A percentile compares a stretch with the other conserved stretches of the same genome.
Evolutionary conservation across 306 rosid genomes (phyloP).

Genomic region (Mimosa bimucronata): DNA sequence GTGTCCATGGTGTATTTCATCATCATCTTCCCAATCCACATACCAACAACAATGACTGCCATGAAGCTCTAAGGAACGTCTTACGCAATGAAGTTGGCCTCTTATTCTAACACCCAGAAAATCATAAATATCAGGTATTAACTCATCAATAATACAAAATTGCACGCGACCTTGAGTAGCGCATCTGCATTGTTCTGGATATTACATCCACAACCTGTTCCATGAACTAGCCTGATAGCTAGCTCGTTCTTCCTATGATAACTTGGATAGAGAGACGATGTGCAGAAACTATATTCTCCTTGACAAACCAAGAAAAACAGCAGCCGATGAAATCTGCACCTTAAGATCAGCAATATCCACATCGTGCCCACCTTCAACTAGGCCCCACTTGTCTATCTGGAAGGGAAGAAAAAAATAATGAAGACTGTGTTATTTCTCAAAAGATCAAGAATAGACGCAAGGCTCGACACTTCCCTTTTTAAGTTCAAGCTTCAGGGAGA

Average conservation of each 20-base stretch:
- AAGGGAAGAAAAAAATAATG: conserved; percentile 7
- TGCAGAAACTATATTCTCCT: conserved; percentile 46
- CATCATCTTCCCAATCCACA: conserved; percentile 20
- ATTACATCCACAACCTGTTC: conserved; percentile 33
- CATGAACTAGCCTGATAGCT: conserved; percentile 21
- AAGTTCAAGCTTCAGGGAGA: not conserved
- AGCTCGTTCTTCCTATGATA: conserved; percentile 34
- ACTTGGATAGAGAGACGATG: conserved; percentile 7
- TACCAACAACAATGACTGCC: not conserved
- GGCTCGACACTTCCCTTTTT: not conserved
- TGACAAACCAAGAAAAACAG: conserved; percentile 81
- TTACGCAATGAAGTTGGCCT: not conserved
- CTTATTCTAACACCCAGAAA: conserved; percentile 24
- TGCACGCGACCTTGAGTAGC: conserved; percentile 15
- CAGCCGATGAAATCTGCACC: conserved; percentile 81
- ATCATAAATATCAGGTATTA: conserved; percentile 12
- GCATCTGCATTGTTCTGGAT: conserved; percentile 32
- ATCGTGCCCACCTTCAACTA: conserved; percentile 99
- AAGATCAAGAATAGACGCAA: conserved; percentile 6
- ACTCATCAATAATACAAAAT: conserved; percentile 36
- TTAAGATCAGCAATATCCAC: conserved; percentile 84
- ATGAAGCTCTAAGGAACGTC: conserved; percentile 1
- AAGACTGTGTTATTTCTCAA: conserved; percentile 14
- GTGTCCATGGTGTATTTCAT: conserved; percentile 8
- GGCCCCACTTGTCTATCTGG: conserved; percentile 91